A percentile compares a stretch with the other conserved stretches of the same genome.
Evolutionary conservation across 2,329 filamentous ascomycete species (phyloP).

Genomic region (Fusarium scirpi): DNA sequence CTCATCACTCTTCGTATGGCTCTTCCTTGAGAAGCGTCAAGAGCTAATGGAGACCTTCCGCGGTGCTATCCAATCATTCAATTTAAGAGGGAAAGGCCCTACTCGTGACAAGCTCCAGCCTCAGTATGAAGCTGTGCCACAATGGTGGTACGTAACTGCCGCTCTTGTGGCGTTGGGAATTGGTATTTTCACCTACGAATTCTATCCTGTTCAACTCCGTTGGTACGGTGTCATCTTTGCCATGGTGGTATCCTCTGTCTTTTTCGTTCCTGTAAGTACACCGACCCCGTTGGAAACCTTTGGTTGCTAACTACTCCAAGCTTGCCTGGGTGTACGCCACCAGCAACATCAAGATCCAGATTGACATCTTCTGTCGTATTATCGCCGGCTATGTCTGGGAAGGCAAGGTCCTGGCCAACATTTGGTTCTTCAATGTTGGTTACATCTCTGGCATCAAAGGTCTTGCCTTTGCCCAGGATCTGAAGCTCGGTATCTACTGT

Average conservation of each 20-base stretch:
- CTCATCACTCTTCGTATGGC: constrained; percentile 52
- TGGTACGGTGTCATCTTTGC: constrained; percentile 51
- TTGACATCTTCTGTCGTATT: constrained; percentile 59
- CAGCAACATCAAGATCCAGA: constrained; percentile 58
- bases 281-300: accelerated
- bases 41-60: constrained; percentile 35
- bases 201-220: constrained; percentile 48
- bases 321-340: constrained; percentile 54
- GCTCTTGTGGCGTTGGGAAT: constrained; percentile 41
- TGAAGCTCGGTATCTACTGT: constrained; percentile 60
- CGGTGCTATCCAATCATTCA: background rate
- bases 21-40: constrained; percentile 48
- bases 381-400: constrained; percentile 59
- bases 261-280: constrained; percentile 47
- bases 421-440: constrained; percentile 54
- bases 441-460: constrained; percentile 59
- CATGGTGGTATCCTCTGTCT: constrained; percentile 45
- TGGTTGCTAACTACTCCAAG: constrained; percentile 12
- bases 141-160: constrained; percentile 46
- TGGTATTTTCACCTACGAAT: constrained; percentile 49
- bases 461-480: constrained; percentile 56
- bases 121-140: constrained; percentile 34
- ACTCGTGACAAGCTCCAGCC: constrained; percentile 22
- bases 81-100: background rate
- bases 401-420: constrained; percentile 56